phyloP scores from a whole-genome alignment of 2,329 filamentous ascomycete genomes.

The Arthrinium puccinioides region DNA sequence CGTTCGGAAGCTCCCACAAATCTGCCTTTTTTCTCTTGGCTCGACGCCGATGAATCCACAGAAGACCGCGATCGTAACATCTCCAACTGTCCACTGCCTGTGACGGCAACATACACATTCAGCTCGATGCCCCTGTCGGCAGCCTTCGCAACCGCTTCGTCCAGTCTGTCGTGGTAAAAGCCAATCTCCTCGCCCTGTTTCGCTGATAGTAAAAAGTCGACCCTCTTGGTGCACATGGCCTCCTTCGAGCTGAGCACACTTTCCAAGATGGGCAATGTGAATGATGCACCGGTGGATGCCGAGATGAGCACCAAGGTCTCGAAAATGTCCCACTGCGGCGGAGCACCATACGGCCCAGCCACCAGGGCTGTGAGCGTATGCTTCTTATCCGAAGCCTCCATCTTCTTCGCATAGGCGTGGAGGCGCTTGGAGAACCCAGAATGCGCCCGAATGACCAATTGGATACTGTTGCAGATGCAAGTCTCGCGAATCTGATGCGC shows the following conservation, averaged over 20 bases:
- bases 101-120: slow-evolving; percentile 47
- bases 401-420: slow-evolving; percentile 35
- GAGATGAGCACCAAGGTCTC: slow-evolving; percentile 54
- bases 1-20: too few species aligned
- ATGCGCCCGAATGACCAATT: slow-evolving; percentile 50
- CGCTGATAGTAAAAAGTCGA: slow-evolving; percentile 47
- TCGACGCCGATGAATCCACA: slow-evolving; percentile 7
- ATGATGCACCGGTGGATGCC: slow-evolving; percentile 57
- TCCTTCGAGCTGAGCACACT: slow-evolving; percentile 35
- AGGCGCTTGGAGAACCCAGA: slow-evolving; percentile 49
- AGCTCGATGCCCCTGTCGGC: slow-evolving; percentile 39
- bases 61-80: not conserved
- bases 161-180: slow-evolving; percentile 45
- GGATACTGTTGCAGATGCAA: slow-evolving; percentile 52
- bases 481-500: slow-evolving; percentile 41
- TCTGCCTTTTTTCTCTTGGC: slow-evolving; percentile 6
- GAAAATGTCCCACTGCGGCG: slow-evolving; percentile 49
- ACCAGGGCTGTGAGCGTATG: slow-evolving; percentile 38
- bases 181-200: slow-evolving; percentile 44
- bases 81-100: slow-evolving; percentile 25
- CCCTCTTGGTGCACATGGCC: slow-evolving; percentile 40
- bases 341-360: slow-evolving; percentile 48
- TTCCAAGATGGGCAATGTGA: slow-evolving; percentile 52
- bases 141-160: slow-evolving; percentile 34
- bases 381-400: slow-evolving; percentile 16